Conservation (phyloP, 331 rosid species). For the Pyracantha coccinea region DNA sequence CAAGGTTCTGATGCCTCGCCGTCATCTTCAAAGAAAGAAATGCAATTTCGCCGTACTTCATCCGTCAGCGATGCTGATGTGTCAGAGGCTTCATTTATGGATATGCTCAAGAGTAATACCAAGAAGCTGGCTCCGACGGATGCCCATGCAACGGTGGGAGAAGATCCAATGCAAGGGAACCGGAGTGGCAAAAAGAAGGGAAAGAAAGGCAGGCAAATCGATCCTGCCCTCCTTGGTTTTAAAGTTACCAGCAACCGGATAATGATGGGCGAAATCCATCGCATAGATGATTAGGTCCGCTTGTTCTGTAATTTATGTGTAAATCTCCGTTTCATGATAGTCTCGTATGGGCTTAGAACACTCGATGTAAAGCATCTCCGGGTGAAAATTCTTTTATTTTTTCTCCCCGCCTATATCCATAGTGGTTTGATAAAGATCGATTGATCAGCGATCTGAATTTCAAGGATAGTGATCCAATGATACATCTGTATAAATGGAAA, state of each 20-base stretch:
- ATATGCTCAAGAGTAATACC: conserved; percentile 44
- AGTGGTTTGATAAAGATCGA: neutral
- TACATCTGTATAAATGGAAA: neutral
- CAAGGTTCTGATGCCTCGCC: conserved; percentile 18
- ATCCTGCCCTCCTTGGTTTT: conserved; percentile 55
- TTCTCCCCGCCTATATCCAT: neutral
- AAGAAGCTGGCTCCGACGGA: conserved; percentile 32
- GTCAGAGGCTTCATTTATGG: conserved; percentile 45
- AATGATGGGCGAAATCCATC: conserved; percentile 65
- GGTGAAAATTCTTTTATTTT: conserved; percentile 12
- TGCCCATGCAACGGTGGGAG: conserved; percentile 8
- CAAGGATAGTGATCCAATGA: neutral
- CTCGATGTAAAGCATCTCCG: conserved; percentile 4
- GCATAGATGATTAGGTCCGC: conserved; percentile 30
- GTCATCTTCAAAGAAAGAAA: conserved; percentile 28
- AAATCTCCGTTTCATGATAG: neutral
- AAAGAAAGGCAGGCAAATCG: conserved; percentile 52
- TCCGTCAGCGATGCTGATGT: conserved; percentile 33
- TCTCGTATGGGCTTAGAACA: conserved; percentile 8
- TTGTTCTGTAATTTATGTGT: neutral
- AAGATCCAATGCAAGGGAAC: conserved; percentile 35
- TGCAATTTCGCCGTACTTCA: conserved; percentile 22
- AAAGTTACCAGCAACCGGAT: conserved; percentile 56
- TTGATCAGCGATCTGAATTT: neutral
- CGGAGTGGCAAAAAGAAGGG: conserved; percentile 54